Percentiles rank a stretch among this genome's conserved stretches.
Conservation (phyloP, 306 rosid genomes). For the Cyamopsis tetragonoloba region DNA sequence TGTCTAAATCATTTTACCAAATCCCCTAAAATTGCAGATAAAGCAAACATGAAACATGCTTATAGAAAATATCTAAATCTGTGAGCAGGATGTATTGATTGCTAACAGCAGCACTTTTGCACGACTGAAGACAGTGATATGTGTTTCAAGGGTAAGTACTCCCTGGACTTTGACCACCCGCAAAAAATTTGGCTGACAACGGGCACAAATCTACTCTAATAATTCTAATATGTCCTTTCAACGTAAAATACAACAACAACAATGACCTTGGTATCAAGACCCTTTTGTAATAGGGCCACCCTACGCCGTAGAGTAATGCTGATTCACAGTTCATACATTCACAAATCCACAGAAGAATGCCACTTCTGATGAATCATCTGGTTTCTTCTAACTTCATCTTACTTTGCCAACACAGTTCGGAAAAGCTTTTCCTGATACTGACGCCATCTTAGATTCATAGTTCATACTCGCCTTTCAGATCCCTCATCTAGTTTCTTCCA, state of each 20-base stretch:
- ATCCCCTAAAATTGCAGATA: too few relatives aligned
- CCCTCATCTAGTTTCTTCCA: neutral
- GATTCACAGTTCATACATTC: conserved; percentile 2
- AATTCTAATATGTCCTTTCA: neutral
- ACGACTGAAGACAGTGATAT: neutral
- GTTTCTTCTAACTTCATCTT: conserved; percentile 2
- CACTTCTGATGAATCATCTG: neutral
- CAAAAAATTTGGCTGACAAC: neutral
- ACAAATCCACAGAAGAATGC: conserved; percentile 12
- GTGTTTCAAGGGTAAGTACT: neutral
- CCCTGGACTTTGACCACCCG: neutral
- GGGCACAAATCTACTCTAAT: neutral
- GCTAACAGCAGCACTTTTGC: too few relatives aligned
- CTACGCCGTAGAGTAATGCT: neutral
- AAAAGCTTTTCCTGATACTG: neutral
- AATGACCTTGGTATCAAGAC: neutral
- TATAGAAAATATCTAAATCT: neutral
- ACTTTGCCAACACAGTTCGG: neutral
- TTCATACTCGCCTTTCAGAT: neutral
- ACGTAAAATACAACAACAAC: neutral
- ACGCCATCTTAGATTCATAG: neutral
- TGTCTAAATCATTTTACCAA: too few relatives aligned
- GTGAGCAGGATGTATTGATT: neutral
- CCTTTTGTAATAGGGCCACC: neutral
- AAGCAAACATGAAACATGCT: neutral